Conservation (phyloP, 495 filamentous ascomycete species). For the Aspergillus carlsbadensis region DNA sequence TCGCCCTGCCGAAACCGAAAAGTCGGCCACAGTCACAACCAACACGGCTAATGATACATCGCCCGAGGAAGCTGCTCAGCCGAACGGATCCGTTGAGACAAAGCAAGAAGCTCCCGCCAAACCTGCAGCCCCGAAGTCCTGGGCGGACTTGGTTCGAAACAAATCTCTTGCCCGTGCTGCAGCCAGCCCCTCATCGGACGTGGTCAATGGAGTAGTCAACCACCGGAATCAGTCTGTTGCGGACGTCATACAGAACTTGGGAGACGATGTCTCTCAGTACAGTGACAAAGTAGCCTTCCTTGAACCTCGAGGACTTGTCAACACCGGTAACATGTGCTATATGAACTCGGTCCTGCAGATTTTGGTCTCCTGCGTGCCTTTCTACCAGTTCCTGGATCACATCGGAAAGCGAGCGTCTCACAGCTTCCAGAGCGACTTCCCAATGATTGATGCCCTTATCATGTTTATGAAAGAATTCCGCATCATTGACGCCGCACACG, state of each 20-base stretch:
- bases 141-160: slow-evolving; percentile 71
- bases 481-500: slow-evolving; percentile 73
- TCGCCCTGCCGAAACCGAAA: slow-evolving; percentile 37
- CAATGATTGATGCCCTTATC: slow-evolving; percentile 92
- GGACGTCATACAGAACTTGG: slow-evolving; percentile 68
- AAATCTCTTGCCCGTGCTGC: slow-evolving; percentile 36
- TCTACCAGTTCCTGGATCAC: slow-evolving; percentile 90
- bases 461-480: slow-evolving; percentile 95
- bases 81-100: slow-evolving; percentile 24
- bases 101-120: slow-evolving; percentile 30
- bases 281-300: slow-evolving; percentile 74
- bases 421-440: slow-evolving; percentile 93
- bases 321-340: slow-evolving; percentile 99
- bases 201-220: slow-evolving; percentile 45
- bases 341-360: slow-evolving; percentile 99
- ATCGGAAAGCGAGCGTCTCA: slow-evolving; percentile 78
- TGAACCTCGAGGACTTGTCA: slow-evolving; percentile 91
- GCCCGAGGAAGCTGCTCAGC: background rate
- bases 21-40: slow-evolving; percentile 25
- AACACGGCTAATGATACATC: slow-evolving; percentile 15
- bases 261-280: slow-evolving; percentile 55
- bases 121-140: slow-evolving; percentile 63
- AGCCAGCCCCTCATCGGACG: slow-evolving; percentile 24
- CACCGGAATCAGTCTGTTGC: slow-evolving; percentile 64
- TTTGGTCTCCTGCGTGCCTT: slow-evolving; percentile 86